Percentiles rank a stretch among this genome's conserved stretches.
Conservation (phyloP, 1,284 basidiomycete species). For the Pascua sp. region DNA sequence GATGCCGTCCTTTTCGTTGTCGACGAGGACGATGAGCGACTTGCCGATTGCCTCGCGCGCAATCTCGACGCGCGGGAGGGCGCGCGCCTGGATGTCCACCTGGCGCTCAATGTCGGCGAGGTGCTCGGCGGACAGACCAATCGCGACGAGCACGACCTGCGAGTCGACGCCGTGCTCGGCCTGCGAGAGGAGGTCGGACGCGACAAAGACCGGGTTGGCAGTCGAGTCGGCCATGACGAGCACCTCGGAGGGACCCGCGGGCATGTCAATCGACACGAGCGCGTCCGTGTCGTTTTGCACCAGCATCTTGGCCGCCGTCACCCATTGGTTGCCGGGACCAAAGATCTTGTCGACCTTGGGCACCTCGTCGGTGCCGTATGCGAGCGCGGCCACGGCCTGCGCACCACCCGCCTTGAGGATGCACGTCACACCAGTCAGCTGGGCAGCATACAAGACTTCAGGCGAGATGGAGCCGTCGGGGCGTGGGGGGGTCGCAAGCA, state of each 20-base stretch:
- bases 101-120: slow-evolving; percentile 75
- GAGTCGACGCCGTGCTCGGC: slow-evolving; percentile 98
- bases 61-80: slow-evolving; percentile 83
- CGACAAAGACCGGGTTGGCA: slow-evolving; percentile 84
- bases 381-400: slow-evolving; percentile 95
- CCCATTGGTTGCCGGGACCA: slow-evolving; percentile 99
- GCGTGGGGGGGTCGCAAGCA: slow-evolving; percentile 91
- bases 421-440: slow-evolving; percentile 78
- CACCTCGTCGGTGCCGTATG: slow-evolving; percentile 90
- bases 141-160: slow-evolving; percentile 88
- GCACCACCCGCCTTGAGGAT: slow-evolving; percentile 93
- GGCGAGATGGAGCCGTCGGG: slow-evolving; percentile 85
- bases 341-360: slow-evolving; percentile 99
- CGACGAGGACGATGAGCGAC: slow-evolving; percentile 79
- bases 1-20: slow-evolving; percentile 70
- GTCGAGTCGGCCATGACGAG: slow-evolving; percentile 88
- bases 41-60: slow-evolving; percentile 86
- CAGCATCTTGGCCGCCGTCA: slow-evolving; percentile 98
- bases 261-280: slow-evolving; percentile 96
- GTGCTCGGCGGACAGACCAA: slow-evolving; percentile 62
- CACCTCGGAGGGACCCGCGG: slow-evolving; percentile 95
- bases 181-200: slow-evolving; percentile 93
- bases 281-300: slow-evolving; percentile 99
- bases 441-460: slow-evolving; percentile 91
- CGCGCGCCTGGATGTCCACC: slow-evolving; percentile 82